Conservation (phyloP, 2,329 filamentous ascomycete genomes). For the Diaporthe sp. region DNA sequence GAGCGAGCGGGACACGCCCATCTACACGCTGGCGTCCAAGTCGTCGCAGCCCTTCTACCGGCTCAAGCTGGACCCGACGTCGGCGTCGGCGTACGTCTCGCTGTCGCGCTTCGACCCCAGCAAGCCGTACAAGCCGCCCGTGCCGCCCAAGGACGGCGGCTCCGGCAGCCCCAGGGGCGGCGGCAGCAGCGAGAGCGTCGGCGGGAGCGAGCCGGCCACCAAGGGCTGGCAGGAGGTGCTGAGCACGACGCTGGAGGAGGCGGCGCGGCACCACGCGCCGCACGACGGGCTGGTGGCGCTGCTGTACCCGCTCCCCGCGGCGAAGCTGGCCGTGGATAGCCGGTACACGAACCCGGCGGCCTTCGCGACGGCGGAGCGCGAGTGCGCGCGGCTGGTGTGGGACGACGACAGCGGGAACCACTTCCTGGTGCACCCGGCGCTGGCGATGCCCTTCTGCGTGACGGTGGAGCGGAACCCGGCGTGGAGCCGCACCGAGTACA, state of each 20-base stretch:
- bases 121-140: slow-evolving; percentile 66
- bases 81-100: slow-evolving; percentile 72
- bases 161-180: slow-evolving; percentile 40
- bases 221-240: slow-evolving; percentile 72
- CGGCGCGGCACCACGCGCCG: slow-evolving; percentile 65
- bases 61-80: slow-evolving; percentile 74
- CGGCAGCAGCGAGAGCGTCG: slow-evolving; percentile 36
- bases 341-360: slow-evolving; percentile 70
- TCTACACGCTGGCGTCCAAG: slow-evolving; percentile 75
- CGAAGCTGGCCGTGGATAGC: slow-evolving; percentile 71
- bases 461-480: slow-evolving; percentile 70
- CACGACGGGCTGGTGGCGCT: slow-evolving; percentile 76
- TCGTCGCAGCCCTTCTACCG: slow-evolving; percentile 75
- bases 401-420: slow-evolving; percentile 71
- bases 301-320: slow-evolving; percentile 76
- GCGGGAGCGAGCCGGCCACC: slow-evolving; percentile 48
- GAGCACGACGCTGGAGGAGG: slow-evolving; percentile 69
- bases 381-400: slow-evolving; percentile 81
- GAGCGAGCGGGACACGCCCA: slow-evolving; percentile 70
- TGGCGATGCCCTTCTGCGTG: slow-evolving; percentile 74
- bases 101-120: slow-evolving; percentile 72
- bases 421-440: slow-evolving; percentile 74
- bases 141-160: slow-evolving; percentile 44
- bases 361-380: slow-evolving; percentile 74
- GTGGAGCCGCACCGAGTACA: slow-evolving; percentile 74